Conservation (phyloP, 345 rosid species). For the Ricinus communis region DNA sequence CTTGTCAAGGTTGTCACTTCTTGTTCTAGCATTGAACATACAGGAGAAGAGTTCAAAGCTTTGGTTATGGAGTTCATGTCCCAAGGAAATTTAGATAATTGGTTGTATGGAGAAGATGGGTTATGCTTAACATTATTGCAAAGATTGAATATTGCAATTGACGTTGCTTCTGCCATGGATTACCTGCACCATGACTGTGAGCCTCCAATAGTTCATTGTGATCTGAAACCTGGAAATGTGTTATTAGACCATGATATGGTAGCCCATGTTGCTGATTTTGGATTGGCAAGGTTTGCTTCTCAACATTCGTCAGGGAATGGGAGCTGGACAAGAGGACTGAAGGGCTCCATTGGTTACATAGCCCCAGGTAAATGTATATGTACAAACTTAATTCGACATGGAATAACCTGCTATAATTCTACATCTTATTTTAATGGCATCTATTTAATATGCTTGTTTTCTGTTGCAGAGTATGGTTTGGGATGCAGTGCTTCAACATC, state of each 20-base stretch:
- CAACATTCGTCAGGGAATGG: background rate
- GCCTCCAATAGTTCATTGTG: slow-evolving; percentile 24
- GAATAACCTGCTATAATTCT: too few relatives aligned
- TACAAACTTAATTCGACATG: background rate
- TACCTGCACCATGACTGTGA: slow-evolving; percentile 27
- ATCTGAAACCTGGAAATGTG: slow-evolving; percentile 27
- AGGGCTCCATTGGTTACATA: slow-evolving; percentile 23
- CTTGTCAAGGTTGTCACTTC: slow-evolving; percentile 19
- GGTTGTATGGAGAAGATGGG: slow-evolving; percentile 17
- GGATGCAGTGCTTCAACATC: slow-evolving; percentile 4
- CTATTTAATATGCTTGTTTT: too few relatives aligned
- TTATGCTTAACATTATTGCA: slow-evolving; percentile 12
- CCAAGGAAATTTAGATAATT: slow-evolving; percentile 9
- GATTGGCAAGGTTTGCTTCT: slow-evolving; percentile 16
- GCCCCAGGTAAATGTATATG: slow-evolving; percentile 30
- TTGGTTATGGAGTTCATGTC: slow-evolving; percentile 6
- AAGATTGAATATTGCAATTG: slow-evolving; percentile 23
- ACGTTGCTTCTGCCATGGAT: slow-evolving; percentile 28
- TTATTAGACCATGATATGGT: slow-evolving; percentile 26
- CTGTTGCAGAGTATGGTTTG: slow-evolving; percentile 1
- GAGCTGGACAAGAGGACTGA: background rate
- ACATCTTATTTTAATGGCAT: too few relatives aligned
- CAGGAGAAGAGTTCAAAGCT: slow-evolving; percentile 22
- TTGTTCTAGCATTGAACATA: slow-evolving; percentile 20
- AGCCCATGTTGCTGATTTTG: slow-evolving; percentile 27